Base-by-base conservation (phyloP, 257 asterid genomes). In the Ophiorrhiza pumila region DNA sequence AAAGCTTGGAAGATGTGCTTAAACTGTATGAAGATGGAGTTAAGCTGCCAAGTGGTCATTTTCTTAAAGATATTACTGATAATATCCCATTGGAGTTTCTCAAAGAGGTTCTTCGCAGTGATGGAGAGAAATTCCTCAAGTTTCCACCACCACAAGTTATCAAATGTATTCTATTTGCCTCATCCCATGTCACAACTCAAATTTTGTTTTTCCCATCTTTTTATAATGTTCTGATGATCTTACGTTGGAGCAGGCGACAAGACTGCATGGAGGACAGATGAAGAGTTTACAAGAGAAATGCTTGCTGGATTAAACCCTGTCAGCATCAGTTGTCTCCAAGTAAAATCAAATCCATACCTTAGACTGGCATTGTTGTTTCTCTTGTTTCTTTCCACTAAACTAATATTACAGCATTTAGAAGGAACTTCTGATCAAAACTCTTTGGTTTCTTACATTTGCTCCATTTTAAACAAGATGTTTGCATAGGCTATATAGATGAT, bases 271-370 rank as follows among this genome's bases (percentile, higher is more conserved):
- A 83, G 89, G 77, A 75, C 96, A 15, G 95, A 91, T 53, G 93
- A 85, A 80, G 96, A 89, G 78, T 91, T 89, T 73, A 89, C 86
- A 57, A 85, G 95, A 81, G 95, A 91, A 80, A 87, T 84, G 95
- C 82, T 91, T 64, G 97, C 95, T n/a, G 97, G 96, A 74, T 47
- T 82, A 61, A 83, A 88, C 82, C 96, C 97, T 47, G 83, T 89
- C 70, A 78, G 83, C 27, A 82, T 91, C 76, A 72, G 87, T 50
- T 76, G 89, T 29, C 96, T 91, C 80, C 81, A 87, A 71, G 97
- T 91, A 86, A 71, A 63, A 59, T 35, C n/a, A n/a, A 13, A 7
- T 31, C 25, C 47, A 32, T 46, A 25, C 12, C 23, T 60, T 3
- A 32, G 7, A 31, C 20, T 60, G 18, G 4, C 39, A 35, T 27